Evolutionary conservation across 305 asterid genomes (phyloP).

Genomic region (Fraxinus paxiana): DNA sequence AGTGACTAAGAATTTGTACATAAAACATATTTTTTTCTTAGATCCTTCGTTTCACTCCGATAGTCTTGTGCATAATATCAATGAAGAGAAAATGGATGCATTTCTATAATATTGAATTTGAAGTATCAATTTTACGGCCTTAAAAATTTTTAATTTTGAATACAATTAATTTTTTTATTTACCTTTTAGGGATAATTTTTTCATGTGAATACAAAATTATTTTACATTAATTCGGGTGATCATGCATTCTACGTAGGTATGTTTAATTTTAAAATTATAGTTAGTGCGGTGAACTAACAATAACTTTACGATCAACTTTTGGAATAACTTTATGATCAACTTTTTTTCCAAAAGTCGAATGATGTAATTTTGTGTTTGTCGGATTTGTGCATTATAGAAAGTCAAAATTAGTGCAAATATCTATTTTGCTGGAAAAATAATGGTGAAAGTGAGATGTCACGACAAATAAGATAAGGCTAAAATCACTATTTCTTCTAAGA

Average conservation of each 20-base stretch:
- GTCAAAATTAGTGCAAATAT: neutral
- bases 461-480: conserved; percentile 39
- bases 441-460: conserved; percentile 18
- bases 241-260: neutral
- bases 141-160: too few relatives aligned
- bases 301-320: too few relatives aligned
- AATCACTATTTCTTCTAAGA: conserved; percentile 22
- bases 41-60: too few relatives aligned
- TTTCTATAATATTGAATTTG: too few relatives aligned
- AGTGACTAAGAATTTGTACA: too few relatives aligned
- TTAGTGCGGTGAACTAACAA: neutral
- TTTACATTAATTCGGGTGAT: neutral
- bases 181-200: neutral
- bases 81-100: too few relatives aligned
- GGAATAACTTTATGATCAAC: too few relatives aligned
- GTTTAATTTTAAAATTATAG: neutral
- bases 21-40: too few relatives aligned
- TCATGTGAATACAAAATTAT: too few relatives aligned
- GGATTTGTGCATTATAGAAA: neutral
- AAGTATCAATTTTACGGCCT: neutral
- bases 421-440: neutral
- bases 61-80: too few relatives aligned
- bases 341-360: neutral
- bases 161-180: too few relatives aligned
- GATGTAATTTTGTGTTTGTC: neutral